A percentile compares a stretch with the other conserved stretches of the same genome.
These are phyloP conservation scores for Paratinospora sagittata DNA, from an alignment of 164 flowering plant species.

Conservation along the genomic window DNA sequence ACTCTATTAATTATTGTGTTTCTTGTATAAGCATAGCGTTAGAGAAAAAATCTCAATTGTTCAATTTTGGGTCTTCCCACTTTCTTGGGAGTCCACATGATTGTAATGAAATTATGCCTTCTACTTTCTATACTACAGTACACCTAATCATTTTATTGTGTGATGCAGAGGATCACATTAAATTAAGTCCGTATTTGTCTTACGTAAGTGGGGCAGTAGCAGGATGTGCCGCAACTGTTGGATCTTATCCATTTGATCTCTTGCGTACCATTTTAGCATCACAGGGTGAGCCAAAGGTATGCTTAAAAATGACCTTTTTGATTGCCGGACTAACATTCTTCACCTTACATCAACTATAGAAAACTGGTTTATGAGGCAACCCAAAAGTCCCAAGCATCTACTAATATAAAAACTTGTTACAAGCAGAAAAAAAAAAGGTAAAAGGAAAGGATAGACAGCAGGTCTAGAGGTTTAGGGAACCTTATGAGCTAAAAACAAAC, in stretches of 20 bases:
- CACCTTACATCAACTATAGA: not conserved
- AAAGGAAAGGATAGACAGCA: no score
- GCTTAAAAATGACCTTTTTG: not conserved
- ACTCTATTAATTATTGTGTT: no score
- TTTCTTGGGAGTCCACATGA: not conserved
- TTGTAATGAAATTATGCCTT: not conserved
- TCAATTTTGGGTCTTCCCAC: not conserved
- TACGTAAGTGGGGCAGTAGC: constrained; percentile 89
- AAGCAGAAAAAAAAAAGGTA: no score
- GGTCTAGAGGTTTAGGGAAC: no score
- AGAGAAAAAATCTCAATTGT: not conserved
- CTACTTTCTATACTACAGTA: not conserved
- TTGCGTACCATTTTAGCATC: constrained; percentile 89
- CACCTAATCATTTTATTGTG: constrained; percentile 11
- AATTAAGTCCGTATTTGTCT: constrained; percentile 79
- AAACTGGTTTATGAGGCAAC: not conserved
- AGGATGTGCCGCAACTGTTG: constrained; percentile 96
- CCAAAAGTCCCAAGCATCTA: not conserved
- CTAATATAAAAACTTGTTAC: no score
- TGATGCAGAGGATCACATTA: constrained; percentile 72
- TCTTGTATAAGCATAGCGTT: not conserved
- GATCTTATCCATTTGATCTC: constrained; percentile 97
- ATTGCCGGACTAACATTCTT: not conserved
- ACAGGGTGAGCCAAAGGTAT: constrained; percentile 99
- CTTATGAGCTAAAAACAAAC: no score